Evolutionary conservation across 495 filamentous ascomycete genomes (phyloP).

Genomic region (Xylaria longipes): DNA sequence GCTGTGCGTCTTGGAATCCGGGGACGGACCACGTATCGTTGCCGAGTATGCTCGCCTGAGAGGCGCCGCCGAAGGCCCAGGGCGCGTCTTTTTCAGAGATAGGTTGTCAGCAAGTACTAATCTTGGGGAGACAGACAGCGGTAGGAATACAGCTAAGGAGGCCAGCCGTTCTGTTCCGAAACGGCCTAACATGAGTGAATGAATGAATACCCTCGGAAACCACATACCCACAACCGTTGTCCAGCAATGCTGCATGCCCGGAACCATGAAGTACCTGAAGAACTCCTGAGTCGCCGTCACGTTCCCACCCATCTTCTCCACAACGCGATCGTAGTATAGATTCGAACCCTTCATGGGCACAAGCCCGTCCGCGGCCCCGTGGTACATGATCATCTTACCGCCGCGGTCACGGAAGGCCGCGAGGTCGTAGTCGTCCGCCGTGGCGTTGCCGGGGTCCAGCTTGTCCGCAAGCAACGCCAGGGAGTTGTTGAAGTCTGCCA

Average conservation of each 20-base stretch:
- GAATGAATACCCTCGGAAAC: neutral
- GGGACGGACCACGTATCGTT: constrained; percentile 42
- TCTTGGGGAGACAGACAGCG: neutral
- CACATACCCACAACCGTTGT: constrained; percentile 26
- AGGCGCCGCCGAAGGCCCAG: constrained; percentile 46
- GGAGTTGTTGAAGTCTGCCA: constrained; percentile 44
- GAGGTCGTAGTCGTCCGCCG: constrained; percentile 57
- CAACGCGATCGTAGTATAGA: constrained; percentile 54
- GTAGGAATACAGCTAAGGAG: neutral
- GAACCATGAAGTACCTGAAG: constrained; percentile 48
- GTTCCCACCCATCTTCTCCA: constrained; percentile 41
- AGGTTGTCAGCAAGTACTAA: neutral
- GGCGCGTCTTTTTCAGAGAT: constrained; percentile 39
- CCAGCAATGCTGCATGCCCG: constrained; percentile 50
- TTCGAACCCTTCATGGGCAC: constrained; percentile 51
- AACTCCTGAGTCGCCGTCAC: constrained; percentile 35
- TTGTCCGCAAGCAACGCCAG: constrained; percentile 46
- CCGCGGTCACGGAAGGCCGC: constrained; percentile 53
- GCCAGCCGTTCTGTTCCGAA: neutral
- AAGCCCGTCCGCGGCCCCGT: constrained; percentile 57
- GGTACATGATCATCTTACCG: constrained; percentile 63
- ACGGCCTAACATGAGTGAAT: too few species aligned
- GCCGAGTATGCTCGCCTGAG: constrained; percentile 36
- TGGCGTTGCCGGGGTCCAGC: constrained; percentile 53
- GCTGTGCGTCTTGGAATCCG: constrained; percentile 51